Base-by-base conservation (phyloP, 2,329 filamentous ascomycete genomes). In the Hypoxylon sp. region DNA sequence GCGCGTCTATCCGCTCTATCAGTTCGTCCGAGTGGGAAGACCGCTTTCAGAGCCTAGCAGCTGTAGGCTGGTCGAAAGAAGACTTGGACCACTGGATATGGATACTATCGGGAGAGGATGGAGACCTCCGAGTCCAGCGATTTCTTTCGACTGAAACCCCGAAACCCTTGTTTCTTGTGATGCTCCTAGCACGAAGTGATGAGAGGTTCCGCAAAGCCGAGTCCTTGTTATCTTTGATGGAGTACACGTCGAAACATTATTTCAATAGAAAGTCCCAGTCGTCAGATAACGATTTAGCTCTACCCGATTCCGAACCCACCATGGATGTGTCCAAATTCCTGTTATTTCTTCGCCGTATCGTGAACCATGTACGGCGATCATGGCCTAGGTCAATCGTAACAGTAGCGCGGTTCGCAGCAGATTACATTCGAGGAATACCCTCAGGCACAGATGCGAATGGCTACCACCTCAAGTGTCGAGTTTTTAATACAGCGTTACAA, bases 401-500 rank as follows among this genome's bases (percentile, higher is more conserved):
- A 2, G 69, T 80, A n/a, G 77, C 78, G 5, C 69, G 73, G 5
- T 64, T 80, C 28, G 70, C 74, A 14, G 74, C 65, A 3, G 63
- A 72, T 11, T 79, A 79, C 49, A 79, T 81, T 21, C 68, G 65
- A 46, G 60, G 45, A 7, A 70, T 77, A 62, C 61, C 76, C 21
- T 41, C 58, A 10, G 49, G 62, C 49, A 60, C 63, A 2, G 46
- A 62, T 43, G 56, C 60, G 34, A 58, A 55, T 43, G 73, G 71
- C 36, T 79, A 78, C 38, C 64, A 69, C 17, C 67, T 75, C 10
- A 75, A 77, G 38, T 81, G 80, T 57, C 48, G 67, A 4, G 45
- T 85, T 3, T 81, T 82, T 72, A 86, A 86, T 69, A 58, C 71
- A 23, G 75, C 80, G 1, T 72, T 87, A 5, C 65, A 63, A 21